Base-by-base conservation (phyloP, 2,329 filamentous ascomycete species). In the Aaosphaeria arxii region DNA sequence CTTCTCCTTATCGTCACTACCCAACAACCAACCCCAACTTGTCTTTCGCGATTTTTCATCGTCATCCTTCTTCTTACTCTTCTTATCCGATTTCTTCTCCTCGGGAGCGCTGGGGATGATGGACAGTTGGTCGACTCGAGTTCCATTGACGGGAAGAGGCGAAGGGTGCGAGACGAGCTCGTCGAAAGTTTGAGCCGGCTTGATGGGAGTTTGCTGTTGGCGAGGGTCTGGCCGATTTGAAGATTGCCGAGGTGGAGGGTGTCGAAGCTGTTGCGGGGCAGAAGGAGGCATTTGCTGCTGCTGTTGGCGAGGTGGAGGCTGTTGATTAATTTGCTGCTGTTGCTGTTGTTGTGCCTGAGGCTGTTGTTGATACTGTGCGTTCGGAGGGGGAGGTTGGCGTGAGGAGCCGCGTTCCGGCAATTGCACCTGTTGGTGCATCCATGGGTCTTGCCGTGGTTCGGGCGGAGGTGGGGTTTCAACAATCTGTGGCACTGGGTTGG, bases 11-110 rank as follows among this genome's bases (percentile, higher is more conserved):
- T 91, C 87, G 46, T 92, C 88, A 39, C 80, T 79, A 36, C 80
- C 80, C 6, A 71, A 63, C 31, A 91, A 80, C 87, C 88, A 91
- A 57, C 89, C 89, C 88, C 89, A 89, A 51, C 86, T 88, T 7
- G 90, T 91, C 66, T 94, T 95, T 51, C 86, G 82, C 28, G 77
- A 71, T 2, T 76, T 77, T 44, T 79, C 79, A 41, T 89, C 84
- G 7, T 86, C 81, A 53, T 81, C 84, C 4, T 91, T 87, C 63
- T 88, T 90, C 44, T 83, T 80, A 13, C 71, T 67, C 55, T 86
- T 89, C 66, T 84, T 85, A n/a, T 91, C 88, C 0, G 75, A 61
- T 59, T 87, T 89, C 67, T 84, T 87, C 46, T 94, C 88, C 13
- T 69, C 88, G 2, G 75, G 75, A 40, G 88, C 75, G 0, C 86